Evolutionary conservation across 257 asterid species (phyloP).

Genomic region (Capsicum rhomboideum): DNA sequence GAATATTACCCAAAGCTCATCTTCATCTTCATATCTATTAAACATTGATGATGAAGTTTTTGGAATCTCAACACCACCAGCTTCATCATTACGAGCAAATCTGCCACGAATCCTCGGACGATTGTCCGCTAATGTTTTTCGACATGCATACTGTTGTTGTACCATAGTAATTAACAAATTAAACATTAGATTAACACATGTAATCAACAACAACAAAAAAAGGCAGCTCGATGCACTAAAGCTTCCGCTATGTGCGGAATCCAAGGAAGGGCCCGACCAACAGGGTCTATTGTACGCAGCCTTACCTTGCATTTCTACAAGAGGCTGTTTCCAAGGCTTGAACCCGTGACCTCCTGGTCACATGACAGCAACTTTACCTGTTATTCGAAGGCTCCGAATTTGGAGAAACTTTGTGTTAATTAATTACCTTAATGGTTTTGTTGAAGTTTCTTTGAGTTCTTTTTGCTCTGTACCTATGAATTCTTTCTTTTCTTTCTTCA

Average conservation of each 20-base stretch:
- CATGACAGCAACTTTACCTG: too few relatives aligned
- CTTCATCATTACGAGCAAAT: constrained; percentile 73
- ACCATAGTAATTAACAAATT: not conserved
- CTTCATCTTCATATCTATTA: constrained; percentile 51
- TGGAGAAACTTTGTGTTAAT: not conserved
- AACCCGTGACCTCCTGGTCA: too few relatives aligned
- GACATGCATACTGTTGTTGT: constrained; percentile 58
- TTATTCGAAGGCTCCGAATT: too few relatives aligned
- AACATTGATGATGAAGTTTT: constrained; percentile 36
- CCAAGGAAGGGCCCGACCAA: too few relatives aligned
- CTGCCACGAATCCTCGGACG: constrained; percentile 87
- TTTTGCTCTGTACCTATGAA: constrained; percentile 71
- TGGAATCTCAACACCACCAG: constrained; percentile 48
- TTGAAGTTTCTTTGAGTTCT: constrained; percentile 79
- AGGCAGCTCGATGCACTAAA: too few relatives aligned
- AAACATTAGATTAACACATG: not conserved
- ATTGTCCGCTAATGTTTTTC: constrained; percentile 84
- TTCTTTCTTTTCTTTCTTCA: constrained; percentile 75
- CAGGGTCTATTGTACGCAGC: too few relatives aligned
- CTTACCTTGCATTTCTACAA: too few relatives aligned
- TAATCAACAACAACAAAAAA: not conserved
- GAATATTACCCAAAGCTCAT: constrained; percentile 70
- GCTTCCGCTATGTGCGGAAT: too few relatives aligned
- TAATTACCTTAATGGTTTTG: constrained; percentile 73
- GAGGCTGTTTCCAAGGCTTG: too few relatives aligned